A percentile compares a stretch with the other conserved stretches of the same genome.
phyloP scores from a whole-genome alignment of 129 eudicot species.

The Chrysanthemum seticuspe region DNA sequence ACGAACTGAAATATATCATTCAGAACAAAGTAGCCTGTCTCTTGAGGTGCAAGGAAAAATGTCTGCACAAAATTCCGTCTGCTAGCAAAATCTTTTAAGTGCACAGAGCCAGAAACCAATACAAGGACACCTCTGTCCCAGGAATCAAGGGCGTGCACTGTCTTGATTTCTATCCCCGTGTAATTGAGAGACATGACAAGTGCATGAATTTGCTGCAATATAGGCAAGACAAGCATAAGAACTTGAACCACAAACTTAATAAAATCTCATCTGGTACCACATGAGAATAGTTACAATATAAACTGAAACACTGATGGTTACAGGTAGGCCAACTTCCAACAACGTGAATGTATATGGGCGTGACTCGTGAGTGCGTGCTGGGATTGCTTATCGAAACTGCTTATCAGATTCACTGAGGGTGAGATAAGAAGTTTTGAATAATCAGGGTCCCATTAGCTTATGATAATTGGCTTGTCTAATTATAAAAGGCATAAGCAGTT shows the following conservation, averaged over 20 bases:
- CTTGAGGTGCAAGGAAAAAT: conserved; percentile 90
- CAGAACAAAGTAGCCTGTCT: conserved; percentile 78
- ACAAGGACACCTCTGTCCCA: conserved; percentile 85
- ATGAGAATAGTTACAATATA: neutral
- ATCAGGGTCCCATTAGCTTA: no score
- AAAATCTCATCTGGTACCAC: neutral
- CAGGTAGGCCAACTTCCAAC: no score
- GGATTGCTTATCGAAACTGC: no score
- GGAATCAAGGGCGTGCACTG: conserved; percentile 74
- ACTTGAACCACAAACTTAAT: neutral
- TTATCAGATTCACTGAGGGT: no score
- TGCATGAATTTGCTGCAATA: conserved; percentile 75
- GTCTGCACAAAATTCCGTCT: conserved; percentile 79
- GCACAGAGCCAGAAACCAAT: conserved; percentile 75
- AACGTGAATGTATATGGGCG: no score
- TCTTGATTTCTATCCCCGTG: conserved; percentile 71
- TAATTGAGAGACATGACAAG: conserved; percentile 72
- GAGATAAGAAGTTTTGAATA: no score
- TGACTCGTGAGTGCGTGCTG: no score
- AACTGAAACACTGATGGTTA: neutral
- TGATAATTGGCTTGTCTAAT: no score
- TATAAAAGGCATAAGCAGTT: no score
- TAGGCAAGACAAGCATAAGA: neutral
- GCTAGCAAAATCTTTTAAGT: conserved; percentile 45
- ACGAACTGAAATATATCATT: conserved; percentile 83